Base-by-base conservation (phyloP, 768 basidiomycete genomes). In the Agaricus bisporus region DNA sequence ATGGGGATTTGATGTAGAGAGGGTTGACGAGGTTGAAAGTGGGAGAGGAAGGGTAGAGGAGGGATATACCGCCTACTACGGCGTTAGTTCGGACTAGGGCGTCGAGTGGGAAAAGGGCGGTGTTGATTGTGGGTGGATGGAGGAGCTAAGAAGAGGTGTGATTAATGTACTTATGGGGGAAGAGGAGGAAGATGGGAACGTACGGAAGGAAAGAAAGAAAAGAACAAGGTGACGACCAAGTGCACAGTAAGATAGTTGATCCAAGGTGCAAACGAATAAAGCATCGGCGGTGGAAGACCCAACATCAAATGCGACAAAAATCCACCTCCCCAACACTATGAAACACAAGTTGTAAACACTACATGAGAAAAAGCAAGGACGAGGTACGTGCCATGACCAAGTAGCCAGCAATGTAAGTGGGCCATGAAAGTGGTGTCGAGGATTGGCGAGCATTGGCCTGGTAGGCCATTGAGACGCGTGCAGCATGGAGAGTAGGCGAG, bases 181-280 rank as follows among this genome's bases (percentile, higher is more conserved):
- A 28, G 51, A n/a, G 32, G 4, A 46, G 18, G 38, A 49, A 54
- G n/a, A 43, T 37, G 49, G 35, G 2, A 29, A 68, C 71, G 29
- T 63, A 74, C 73, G 35, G 62, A 58, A 6, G 77, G 76, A 48
- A 72, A 66, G 38, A 69, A 48, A 17, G 59, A 44, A 59, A 79
- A 75, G 17, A 80, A 46, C 9, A 64, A 57, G 0, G 77, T 78
- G n/a, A 78, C 58, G 37, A 69, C 20, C 20, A 79, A 59, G 60
- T 80, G 78, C 2, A 76, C 71, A 1, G 70, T 59, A 32, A 77
- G 58, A 58, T 81, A 81, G 63, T 76, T 78, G 57, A 75, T 70
- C 57, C 72, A 78, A 18, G 74, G 75, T 20, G 68, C 62, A 25
- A 71, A 57, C 1, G 74, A 72, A 59, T 79, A 77, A 28, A 80